Conservation (phyloP, 1,284 basidiomycete species). For the Xerocomus amazonicus region DNA sequence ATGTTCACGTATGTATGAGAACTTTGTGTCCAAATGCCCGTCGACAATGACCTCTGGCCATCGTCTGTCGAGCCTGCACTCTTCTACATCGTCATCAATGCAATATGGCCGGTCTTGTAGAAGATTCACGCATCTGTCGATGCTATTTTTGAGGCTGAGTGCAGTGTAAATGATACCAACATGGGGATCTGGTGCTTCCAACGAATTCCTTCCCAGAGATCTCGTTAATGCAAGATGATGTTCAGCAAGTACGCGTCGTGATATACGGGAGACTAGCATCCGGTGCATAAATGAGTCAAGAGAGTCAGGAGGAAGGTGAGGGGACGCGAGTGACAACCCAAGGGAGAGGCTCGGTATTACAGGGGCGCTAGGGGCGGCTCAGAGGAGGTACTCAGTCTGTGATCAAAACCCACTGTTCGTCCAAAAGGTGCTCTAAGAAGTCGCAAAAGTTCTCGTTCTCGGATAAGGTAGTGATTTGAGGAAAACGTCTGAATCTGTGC, state of each 20-base stretch:
- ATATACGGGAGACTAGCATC: conserved; percentile 89
- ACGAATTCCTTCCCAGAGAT: conserved; percentile 41
- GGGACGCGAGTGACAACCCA: conserved; percentile 75
- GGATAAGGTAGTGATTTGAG: conserved; percentile 65
- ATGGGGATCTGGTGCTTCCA: conserved; percentile 48
- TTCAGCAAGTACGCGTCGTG: conserved; percentile 83
- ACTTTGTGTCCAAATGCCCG: conserved; percentile 69
- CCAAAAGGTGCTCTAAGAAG: conserved; percentile 62
- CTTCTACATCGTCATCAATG: conserved; percentile 40
- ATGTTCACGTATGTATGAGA: conserved; percentile 88
- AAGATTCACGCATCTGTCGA: conserved; percentile 64
- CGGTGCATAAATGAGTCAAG: conserved; percentile 87
- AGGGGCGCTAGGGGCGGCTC: conserved; percentile 49
- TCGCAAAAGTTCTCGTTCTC: conserved; percentile 81
- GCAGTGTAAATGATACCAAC: conserved; percentile 87
- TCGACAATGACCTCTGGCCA: conserved; percentile 73
- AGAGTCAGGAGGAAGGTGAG: conserved; percentile 71
- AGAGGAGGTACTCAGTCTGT: neutral
- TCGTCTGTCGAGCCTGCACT: conserved; percentile 23
- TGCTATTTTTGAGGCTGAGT: conserved; percentile 65
- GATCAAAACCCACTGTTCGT: conserved; percentile 61
- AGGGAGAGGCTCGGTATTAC: conserved; percentile 77
- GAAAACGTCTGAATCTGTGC: conserved; percentile 71
- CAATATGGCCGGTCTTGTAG: conserved; percentile 50
- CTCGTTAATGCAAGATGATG: conserved; percentile 85